Percentiles rank a stretch among this genome's conserved stretches.
Conservation (phyloP, 1,284 basidiomycete genomes). For the Apiotrichum domesticum region DNA sequence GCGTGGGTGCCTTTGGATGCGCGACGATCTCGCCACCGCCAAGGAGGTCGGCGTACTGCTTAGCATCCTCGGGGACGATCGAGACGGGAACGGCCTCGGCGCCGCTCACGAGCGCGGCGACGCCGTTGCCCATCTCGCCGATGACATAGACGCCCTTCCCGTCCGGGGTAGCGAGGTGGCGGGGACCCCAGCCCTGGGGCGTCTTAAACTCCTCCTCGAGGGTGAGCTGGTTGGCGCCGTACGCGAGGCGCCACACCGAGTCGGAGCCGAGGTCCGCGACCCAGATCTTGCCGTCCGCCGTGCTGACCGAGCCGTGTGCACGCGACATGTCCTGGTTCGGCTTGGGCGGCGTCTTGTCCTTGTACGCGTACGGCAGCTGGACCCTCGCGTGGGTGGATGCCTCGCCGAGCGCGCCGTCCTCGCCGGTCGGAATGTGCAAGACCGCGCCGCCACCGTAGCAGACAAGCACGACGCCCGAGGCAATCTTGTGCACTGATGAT, state of each 20-base stretch:
- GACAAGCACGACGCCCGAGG: not conserved
- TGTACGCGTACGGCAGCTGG: slow-evolving; percentile 31
- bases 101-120: slow-evolving; percentile 31
- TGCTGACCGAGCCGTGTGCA: slow-evolving; percentile 42
- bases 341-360: slow-evolving; percentile 21
- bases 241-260: slow-evolving; percentile 32
- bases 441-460: slow-evolving; percentile 36
- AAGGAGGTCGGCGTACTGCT: slow-evolving; percentile 26
- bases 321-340: slow-evolving; percentile 43
- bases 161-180: slow-evolving; percentile 30
- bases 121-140: slow-evolving; percentile 35
- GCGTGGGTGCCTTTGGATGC: slow-evolving; percentile 23
- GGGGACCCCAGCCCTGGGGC: slow-evolving; percentile 38
- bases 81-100: slow-evolving; percentile 19
- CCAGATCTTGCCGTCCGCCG: slow-evolving; percentile 30
- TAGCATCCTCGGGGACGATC: slow-evolving; percentile 31
- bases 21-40: slow-evolving; percentile 37
- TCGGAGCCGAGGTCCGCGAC: slow-evolving; percentile 44
- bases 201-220: slow-evolving; percentile 32
- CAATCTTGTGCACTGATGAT: not conserved
- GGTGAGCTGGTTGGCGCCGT: slow-evolving; percentile 13
- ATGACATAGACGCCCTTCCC: slow-evolving; percentile 41
- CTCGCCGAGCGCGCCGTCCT: not conserved
- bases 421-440: not conserved
- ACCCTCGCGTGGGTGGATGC: slow-evolving; percentile 8